Conservation (phyloP, 495 filamentous ascomycete genomes). For the Aspergillus nidulans region DNA sequence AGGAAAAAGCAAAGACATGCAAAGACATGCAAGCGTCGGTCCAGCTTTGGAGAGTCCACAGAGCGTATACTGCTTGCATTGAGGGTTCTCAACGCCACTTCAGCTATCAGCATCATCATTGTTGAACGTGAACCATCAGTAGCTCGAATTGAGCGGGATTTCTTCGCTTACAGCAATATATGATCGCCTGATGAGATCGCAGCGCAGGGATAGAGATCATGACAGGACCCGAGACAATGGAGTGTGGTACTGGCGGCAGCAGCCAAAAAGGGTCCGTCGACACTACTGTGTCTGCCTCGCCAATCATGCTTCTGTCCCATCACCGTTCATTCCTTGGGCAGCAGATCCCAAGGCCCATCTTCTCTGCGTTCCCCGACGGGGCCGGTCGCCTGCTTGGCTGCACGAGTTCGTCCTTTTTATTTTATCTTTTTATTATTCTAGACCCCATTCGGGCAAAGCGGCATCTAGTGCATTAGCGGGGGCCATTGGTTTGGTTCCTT, state of each 20-base stretch:
- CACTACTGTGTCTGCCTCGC: constrained; percentile 2
- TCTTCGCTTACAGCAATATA: too few species aligned
- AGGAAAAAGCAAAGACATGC: background rate
- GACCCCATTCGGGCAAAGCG: constrained; percentile 1
- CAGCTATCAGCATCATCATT: background rate
- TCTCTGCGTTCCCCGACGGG: constrained; percentile 13
- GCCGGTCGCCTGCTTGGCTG: constrained; percentile 8
- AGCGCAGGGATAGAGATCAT: constrained; percentile 3
- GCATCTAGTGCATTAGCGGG: background rate
- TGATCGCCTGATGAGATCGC: constrained; percentile 4
- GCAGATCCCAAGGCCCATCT: constrained; percentile 13
- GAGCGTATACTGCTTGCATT: background rate
- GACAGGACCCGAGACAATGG: constrained; percentile 29
- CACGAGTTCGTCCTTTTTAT: constrained; percentile 12
- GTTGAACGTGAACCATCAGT: background rate
- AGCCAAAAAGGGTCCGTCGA: constrained; percentile 15
- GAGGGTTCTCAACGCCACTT: background rate
- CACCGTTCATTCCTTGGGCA: constrained; percentile 15
- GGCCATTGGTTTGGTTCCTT: constrained; percentile 4
- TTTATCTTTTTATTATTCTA: background rate
- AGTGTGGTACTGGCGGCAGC: constrained; percentile 18
- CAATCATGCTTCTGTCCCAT: background rate
- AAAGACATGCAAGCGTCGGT: background rate
- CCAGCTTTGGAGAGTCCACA: background rate
- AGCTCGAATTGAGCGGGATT: too few species aligned